Evolutionary conservation across 306 rosid genomes (phyloP).

Genomic region (Glycyrrhiza uralensis): DNA sequence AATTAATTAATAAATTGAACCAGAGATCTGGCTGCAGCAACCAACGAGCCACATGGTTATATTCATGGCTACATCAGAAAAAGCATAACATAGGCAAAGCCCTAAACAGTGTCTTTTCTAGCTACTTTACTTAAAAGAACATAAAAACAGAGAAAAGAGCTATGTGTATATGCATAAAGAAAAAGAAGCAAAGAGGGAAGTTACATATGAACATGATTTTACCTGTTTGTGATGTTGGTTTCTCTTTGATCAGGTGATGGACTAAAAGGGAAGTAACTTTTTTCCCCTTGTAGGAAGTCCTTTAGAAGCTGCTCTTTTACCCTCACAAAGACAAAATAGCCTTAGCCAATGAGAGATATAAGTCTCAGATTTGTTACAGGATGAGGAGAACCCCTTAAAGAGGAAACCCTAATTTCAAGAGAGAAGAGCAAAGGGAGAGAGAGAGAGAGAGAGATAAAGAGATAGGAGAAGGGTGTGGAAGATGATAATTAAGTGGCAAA

Average conservation of each 20-base stretch:
- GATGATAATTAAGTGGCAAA: slow-evolving; percentile 46
- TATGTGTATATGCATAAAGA: slow-evolving; percentile 11
- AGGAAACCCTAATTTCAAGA: slow-evolving; percentile 59
- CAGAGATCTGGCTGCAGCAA: slow-evolving; percentile 35
- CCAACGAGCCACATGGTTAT: slow-evolving; percentile 18
- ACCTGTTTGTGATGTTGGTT: slow-evolving; percentile 52
- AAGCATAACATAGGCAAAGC: slow-evolving; percentile 28
- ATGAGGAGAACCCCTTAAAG: slow-evolving; percentile 34
- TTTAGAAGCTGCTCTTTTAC: slow-evolving; percentile 39
- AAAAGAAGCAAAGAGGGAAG: slow-evolving; percentile 26
- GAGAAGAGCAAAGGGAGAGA: slow-evolving; percentile 15
- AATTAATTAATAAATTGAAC: slow-evolving; percentile 13
- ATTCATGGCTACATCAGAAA: slow-evolving; percentile 16
- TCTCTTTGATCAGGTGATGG: slow-evolving; percentile 50
- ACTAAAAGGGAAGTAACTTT: slow-evolving; percentile 51
- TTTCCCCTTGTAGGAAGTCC: slow-evolving; percentile 33
- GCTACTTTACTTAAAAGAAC: slow-evolving; percentile 25
- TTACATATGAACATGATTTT: slow-evolving; percentile 37
- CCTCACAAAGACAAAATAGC: slow-evolving; percentile 37
- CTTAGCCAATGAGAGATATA: slow-evolving; percentile 43
- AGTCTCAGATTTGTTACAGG: slow-evolving; percentile 33
- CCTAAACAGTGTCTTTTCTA: slow-evolving; percentile 31
- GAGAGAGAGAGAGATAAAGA: slow-evolving; percentile 8
- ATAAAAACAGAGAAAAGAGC: slow-evolving; percentile 23
- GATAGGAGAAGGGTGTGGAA: slow-evolving; percentile 15